Evolutionary conservation across 225 moss, liverwort and hornwort genomes (phyloP).

Genomic region (Sphagnum tenellum): DNA sequence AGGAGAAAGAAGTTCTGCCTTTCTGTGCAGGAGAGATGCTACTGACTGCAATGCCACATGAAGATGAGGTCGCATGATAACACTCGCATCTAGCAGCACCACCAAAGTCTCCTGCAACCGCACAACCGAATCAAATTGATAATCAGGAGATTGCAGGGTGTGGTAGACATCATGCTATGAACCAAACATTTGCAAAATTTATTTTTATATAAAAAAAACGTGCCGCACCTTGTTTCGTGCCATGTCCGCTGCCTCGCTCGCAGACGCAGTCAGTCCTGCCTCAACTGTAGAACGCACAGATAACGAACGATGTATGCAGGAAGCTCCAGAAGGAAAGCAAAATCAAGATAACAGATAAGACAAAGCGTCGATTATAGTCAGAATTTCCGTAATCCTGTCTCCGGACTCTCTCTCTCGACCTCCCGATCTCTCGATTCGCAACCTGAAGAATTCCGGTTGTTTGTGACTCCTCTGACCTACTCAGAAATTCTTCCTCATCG

Average conservation of each 20-base stretch:
- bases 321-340: too few relatives aligned
- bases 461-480: too few relatives aligned
- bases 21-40: conserved; percentile 56
- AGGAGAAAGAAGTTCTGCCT: conserved; percentile 24
- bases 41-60: conserved; percentile 53
- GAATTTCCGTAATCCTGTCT: too few relatives aligned
- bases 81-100: conserved; percentile 72
- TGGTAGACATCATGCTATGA: neutral
- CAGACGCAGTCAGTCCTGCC: too few relatives aligned
- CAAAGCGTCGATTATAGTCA: too few relatives aligned
- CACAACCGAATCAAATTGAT: neutral
- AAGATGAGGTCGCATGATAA: conserved; percentile 77
- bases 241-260: conserved; percentile 8
- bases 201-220: neutral
- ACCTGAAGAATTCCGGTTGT: too few relatives aligned
- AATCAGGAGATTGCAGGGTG: conserved; percentile 1
- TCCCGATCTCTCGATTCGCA: too few relatives aligned
- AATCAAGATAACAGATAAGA: too few relatives aligned
- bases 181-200: neutral
- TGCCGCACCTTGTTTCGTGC: conserved; percentile 33
- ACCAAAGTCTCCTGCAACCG: conserved; percentile 65
- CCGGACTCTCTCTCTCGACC: too few relatives aligned
- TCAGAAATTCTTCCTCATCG: too few relatives aligned
- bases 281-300: too few relatives aligned
- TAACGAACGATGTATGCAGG: too few relatives aligned